These are phyloP conservation scores for Fusarium sp. DNA, from an alignment of 2,329 filamentous ascomycete species.

Conservation along the genomic window DNA sequence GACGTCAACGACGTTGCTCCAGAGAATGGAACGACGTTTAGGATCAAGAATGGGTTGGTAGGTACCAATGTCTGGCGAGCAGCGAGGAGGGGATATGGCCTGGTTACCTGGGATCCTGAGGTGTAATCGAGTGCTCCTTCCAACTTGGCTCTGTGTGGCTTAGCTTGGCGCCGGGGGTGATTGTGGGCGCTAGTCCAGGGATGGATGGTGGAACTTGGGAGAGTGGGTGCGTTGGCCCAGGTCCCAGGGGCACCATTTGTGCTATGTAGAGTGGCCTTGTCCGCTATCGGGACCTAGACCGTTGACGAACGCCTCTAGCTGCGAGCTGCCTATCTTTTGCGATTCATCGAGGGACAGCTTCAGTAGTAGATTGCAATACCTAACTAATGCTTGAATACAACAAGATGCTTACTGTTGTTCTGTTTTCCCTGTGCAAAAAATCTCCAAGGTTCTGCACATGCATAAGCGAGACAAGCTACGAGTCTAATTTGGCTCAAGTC, in stretches of 20 bases:
- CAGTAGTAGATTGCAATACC: background rate
- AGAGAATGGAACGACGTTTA: conserved; percentile 28
- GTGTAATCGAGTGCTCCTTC: conserved; percentile 34
- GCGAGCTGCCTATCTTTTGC: background rate
- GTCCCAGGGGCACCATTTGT: conserved; percentile 25
- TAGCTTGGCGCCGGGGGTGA: conserved; percentile 33
- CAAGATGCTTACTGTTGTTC: background rate
- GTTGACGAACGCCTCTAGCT: background rate
- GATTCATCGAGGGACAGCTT: background rate
- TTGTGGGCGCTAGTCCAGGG: conserved; percentile 26
- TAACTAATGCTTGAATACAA: background rate
- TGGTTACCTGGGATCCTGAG: background rate
- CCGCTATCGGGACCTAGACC: conserved; percentile 4
- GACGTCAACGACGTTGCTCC: conserved; percentile 15
- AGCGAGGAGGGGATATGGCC: conserved; percentile 30
- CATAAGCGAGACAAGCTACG: conserved; percentile 28
- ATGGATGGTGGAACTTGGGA: conserved; percentile 25
- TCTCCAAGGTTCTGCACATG: background rate
- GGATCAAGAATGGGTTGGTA: conserved; percentile 13
- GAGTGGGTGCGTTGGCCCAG: conserved; percentile 30
- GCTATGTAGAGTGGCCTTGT: background rate
- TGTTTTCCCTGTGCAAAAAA: background rate
- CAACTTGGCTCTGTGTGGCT: conserved; percentile 35
- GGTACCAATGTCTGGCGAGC: conserved; percentile 8
- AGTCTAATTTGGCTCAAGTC: conserved; percentile 36